Evolutionary conservation across 108 stramenopile genomes (phyloP).

Genomic region (Mayamaea pseudoterrestris): DNA sequence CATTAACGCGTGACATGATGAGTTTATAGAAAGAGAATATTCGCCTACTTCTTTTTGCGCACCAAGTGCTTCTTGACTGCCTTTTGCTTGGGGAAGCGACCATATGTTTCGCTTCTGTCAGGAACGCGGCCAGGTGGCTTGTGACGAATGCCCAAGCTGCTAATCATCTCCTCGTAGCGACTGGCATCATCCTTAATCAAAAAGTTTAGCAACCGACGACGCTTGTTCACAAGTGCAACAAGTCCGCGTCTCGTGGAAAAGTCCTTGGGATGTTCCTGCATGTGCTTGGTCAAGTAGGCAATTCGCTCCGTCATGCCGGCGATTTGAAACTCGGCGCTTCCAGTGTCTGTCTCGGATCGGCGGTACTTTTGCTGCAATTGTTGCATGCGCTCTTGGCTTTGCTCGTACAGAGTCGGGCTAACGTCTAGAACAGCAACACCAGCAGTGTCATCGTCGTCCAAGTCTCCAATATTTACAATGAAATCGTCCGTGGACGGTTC

Average conservation of each 20-base stretch:
- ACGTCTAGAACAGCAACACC: slow-evolving; percentile 37
- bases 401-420: slow-evolving; percentile 33
- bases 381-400: slow-evolving; percentile 35
- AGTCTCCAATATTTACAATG: slow-evolving; percentile 50
- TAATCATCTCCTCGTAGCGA: slow-evolving; percentile 50
- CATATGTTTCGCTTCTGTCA: slow-evolving; percentile 52
- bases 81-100: slow-evolving; percentile 68
- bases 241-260: slow-evolving; percentile 91
- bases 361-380: slow-evolving; percentile 55
- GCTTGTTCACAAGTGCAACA: slow-evolving; percentile 92
- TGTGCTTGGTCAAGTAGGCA: slow-evolving; percentile 84
- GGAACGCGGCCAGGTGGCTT: slow-evolving; percentile 61
- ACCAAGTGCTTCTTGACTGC: slow-evolving; percentile 58
- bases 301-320: slow-evolving; percentile 94
- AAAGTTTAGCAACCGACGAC: slow-evolving; percentile 88
- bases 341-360: slow-evolving; percentile 77
- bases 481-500: slow-evolving; percentile 36
- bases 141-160: slow-evolving; percentile 69
- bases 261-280: slow-evolving; percentile 88
- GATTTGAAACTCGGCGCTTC: slow-evolving; percentile 86
- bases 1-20: too few relatives aligned
- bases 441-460: slow-evolving; percentile 33
- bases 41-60: slow-evolving; percentile 24
- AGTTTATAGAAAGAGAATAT: background rate
- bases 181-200: slow-evolving; percentile 54